Evolutionary conservation across 164 flowering plant genomes (phyloP), one percentile per base, ranked within the genome.

Genomic region (Cinnamomum micranthum): DNA sequence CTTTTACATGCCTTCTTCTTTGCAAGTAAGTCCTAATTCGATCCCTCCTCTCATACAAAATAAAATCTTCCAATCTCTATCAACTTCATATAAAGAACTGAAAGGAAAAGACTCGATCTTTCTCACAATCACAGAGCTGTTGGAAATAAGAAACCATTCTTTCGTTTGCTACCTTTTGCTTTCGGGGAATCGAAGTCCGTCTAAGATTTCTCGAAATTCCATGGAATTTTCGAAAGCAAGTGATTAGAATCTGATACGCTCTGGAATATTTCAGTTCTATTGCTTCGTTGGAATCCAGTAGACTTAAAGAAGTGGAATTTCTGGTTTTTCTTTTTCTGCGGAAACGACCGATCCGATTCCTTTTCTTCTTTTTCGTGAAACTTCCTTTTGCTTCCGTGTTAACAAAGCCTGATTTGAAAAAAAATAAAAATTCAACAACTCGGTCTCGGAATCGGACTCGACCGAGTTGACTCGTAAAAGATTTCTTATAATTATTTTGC

Each of bases 1-100:
- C 28, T 81, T 64, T 67, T 73, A 2, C 75, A 71, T 28, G 11
- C 75, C 50, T 52, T 81, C 50, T 50, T 20, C 67, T 55, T 41
- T n/a, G 78, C 80, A 70, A 70, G 81, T 81, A 76, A 75, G 77
- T 4, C 2, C 24, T 35, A 23, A 13, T 10, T 47, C n/a, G n/a
- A n/a, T n/a, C 41, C 47, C 51, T 20, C 41, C 24, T 69, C 60
- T 55, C 6, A 15, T 55, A 19, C 59, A 52, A 12, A 12, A 6
- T 19, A 55, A 55, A 55, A 19, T 63, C 23, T 13, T 15, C 22
- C 12, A 13, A 9, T 35, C 41, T 6, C 20, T 4, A 14, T 15
- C 20, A 14, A 55, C 5, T 15, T 15, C 17, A 9, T 33, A 31
- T n/a, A 15, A 71, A 23, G 17, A 24, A 55, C 17, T 4, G 60